phyloP scores from a whole-genome alignment of 1,284 basidiomycete genomes.

The Mycena sp. region DNA sequence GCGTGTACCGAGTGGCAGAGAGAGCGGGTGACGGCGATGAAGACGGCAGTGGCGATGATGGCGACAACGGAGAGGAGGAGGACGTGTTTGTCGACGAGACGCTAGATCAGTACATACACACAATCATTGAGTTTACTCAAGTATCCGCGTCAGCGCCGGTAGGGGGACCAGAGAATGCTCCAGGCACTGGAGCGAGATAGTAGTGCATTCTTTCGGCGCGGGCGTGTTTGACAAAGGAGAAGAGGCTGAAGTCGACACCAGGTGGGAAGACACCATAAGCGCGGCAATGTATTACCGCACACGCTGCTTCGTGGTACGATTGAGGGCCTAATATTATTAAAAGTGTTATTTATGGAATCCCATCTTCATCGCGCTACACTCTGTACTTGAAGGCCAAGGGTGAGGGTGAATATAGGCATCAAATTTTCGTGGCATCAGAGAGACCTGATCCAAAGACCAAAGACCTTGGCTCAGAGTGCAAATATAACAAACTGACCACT shows the following conservation, averaged over 20 bases:
- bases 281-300: slow-evolving; percentile 11
- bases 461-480: slow-evolving; percentile 14
- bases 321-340: slow-evolving; percentile 8
- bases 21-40: slow-evolving; percentile 12
- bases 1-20: slow-evolving; percentile 9
- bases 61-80: slow-evolving; percentile 10
- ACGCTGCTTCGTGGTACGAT: slow-evolving; percentile 9
- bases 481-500: slow-evolving; percentile 11
- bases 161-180: slow-evolving; percentile 9
- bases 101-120: slow-evolving; percentile 3
- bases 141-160: slow-evolving; percentile 10
- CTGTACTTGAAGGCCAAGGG: slow-evolving; percentile 12
- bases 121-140: slow-evolving; percentile 12
- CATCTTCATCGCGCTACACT: slow-evolving; percentile 10
- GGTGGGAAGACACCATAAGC: slow-evolving; percentile 9
- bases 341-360: slow-evolving; percentile 8
- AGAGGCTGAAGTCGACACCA: slow-evolving; percentile 11
- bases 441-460: slow-evolving; percentile 12
- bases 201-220: slow-evolving; percentile 8
- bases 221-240: slow-evolving; percentile 8
- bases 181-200: slow-evolving; percentile 5
- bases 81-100: slow-evolving; percentile 11
- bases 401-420: slow-evolving; percentile 13
- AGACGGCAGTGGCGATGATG: slow-evolving; percentile 11
- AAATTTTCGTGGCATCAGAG: slow-evolving; percentile 13